Base-by-base conservation (phyloP, 1,139 yeast genomes). In the Magnusiomyces paraingens region DNA sequence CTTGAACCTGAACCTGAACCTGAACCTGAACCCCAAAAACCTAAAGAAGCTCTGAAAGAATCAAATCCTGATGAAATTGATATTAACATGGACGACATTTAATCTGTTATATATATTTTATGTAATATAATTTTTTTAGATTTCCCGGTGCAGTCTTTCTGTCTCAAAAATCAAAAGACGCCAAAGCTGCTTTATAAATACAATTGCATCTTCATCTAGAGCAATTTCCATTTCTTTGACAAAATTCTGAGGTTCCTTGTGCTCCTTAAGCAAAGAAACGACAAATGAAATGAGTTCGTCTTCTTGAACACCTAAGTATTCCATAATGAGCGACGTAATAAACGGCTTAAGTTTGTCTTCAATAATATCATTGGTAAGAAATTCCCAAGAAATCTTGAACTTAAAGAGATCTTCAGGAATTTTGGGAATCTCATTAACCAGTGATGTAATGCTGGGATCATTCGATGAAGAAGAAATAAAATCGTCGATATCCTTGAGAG, bases 41-140 rank as follows among this genome's bases (percentile, higher is more conserved):
- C 14, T 43, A 51, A 51, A 41, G 63, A 59, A 21, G 58, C 55
- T 3, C 59, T 55, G 1, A 59, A 50, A 1, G 57, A 47, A 15
- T 18, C 40, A 10, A 85, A 86, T 63, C 85, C 87, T 0, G 89
- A 86, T 61, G 84, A 81, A 49, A 84, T 86, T 47, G 89, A 84
- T 40, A 64, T 82, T 51, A 84, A 81, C 53, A 72, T 86, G 71
- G 82, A 79, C 60, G 59, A 70, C 58, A 73, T 50, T 45, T 20
- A 29, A 39, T 50, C 26, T 2, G 47, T 22, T 20, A 49, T 32
- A 22, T 36, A 48, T 47, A 21, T n/a, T 46, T 35, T 21, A 18
- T 26, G 29, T 41, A 42, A 44, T 41, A 14, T 41, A 18, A 20
- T 38, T 45, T 29, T 22, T 35, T 22, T 39, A 43, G 40, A 35